Conservation (phyloP, 2,329 filamentous ascomycete species). For the Microsporum ferrugineum region DNA sequence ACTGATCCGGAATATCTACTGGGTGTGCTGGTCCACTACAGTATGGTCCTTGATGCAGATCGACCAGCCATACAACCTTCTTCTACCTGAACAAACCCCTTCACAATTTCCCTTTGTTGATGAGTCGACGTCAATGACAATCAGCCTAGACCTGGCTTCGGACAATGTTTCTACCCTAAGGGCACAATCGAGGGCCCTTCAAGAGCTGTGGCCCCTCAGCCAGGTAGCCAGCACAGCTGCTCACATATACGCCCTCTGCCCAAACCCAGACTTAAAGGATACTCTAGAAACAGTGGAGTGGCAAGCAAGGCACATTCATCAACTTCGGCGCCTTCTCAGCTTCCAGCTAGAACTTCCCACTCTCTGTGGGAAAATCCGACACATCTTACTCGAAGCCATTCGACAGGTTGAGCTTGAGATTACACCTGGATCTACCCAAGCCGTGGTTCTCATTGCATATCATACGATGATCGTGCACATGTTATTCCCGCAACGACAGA, state of each 20-base stretch:
- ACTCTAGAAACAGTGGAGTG: constrained; percentile 7
- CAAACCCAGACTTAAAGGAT: constrained; percentile 6
- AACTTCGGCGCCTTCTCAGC: constrained; percentile 7
- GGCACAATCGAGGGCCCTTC: constrained; percentile 7
- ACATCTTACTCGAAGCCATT: constrained; percentile 7
- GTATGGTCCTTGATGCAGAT: constrained; percentile 11
- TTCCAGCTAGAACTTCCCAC: constrained; percentile 8
- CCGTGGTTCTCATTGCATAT: constrained; percentile 7
- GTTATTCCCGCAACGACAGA: constrained; percentile 8
- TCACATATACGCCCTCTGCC: constrained; percentile 9
- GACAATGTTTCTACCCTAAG: constrained; percentile 10
- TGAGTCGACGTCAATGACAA: constrained; percentile 8
- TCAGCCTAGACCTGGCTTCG: constrained; percentile 8
- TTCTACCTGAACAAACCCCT: constrained; percentile 8
- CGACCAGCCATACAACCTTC: constrained; percentile 7
- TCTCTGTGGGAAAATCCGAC: constrained; percentile 7
- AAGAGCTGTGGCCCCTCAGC: constrained; percentile 9
- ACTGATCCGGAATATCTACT: constrained; percentile 10
- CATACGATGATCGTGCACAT: constrained; percentile 11
- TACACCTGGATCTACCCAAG: constrained; percentile 3
- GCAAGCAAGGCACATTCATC: constrained; percentile 9
- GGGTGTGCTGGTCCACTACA: constrained; percentile 9
- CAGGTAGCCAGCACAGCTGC: constrained; percentile 9
- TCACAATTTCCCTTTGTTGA: constrained; percentile 10
- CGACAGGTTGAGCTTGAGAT: constrained; percentile 8